Evolutionary conservation across 1,284 basidiomycete genomes (phyloP).

Genomic region (Pseudozyma pruni): DNA sequence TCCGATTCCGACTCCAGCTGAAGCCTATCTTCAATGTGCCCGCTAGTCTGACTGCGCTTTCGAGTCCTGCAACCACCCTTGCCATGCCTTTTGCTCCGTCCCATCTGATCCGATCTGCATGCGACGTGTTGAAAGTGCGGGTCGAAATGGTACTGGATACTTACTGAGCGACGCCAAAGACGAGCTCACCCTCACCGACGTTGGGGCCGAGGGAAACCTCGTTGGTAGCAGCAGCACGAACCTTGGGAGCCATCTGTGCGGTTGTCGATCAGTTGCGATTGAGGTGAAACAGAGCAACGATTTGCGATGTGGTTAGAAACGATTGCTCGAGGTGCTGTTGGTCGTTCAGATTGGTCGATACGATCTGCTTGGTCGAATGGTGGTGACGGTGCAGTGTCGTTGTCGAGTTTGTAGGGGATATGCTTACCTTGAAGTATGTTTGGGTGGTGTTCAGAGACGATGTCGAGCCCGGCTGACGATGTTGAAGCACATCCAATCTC

Average conservation of each 20-base stretch:
- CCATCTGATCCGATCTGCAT: background rate
- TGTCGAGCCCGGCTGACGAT: conserved; percentile 21
- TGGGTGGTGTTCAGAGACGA: conserved; percentile 44
- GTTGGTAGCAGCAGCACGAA: conserved; percentile 57
- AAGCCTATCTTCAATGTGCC: too few relatives aligned
- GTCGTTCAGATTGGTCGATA: too few relatives aligned
- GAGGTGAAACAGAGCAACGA: background rate
- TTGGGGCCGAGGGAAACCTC: conserved; percentile 68
- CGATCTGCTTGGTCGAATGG: conserved; percentile 2
- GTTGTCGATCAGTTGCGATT: background rate
- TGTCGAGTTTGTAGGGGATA: conserved; percentile 14
- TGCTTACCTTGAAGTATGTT: conserved; percentile 49
- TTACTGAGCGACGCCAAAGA: conserved; percentile 67
- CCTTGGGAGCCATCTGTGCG: conserved; percentile 65
- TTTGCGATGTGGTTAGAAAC: conserved; percentile 20
- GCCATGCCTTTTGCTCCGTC: too few relatives aligned
- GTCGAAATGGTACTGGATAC: conserved; percentile 27
- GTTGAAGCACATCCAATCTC: conserved; percentile 13
- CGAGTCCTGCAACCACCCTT: too few relatives aligned
- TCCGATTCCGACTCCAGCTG: too few relatives aligned
- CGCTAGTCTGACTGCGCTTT: too few relatives aligned
- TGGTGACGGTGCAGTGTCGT: conserved; percentile 4
- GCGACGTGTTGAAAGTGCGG: conserved; percentile 17
- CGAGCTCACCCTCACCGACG: conserved; percentile 68
- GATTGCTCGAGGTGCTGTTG: conserved; percentile 3